Evolutionary conservation across 139 green algal genomes (phyloP).

Genomic region (Coelastrella sp.): DNA sequence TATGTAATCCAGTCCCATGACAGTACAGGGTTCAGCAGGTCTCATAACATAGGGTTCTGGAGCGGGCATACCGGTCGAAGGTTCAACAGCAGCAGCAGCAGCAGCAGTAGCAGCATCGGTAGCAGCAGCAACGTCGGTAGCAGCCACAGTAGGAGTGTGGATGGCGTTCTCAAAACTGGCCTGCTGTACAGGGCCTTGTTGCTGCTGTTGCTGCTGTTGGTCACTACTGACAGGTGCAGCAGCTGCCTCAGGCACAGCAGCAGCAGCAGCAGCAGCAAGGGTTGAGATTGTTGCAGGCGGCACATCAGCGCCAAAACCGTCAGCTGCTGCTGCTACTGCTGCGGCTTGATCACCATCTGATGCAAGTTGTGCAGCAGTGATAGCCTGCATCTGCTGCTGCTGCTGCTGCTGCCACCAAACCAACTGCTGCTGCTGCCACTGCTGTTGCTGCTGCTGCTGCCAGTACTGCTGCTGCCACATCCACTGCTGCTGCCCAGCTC

Average conservation of each 20-base stretch:
- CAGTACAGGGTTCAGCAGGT: slow-evolving; percentile 63
- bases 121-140: background rate
- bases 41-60: slow-evolving; percentile 53
- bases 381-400: background rate
- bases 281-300: background rate
- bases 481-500: slow-evolving; percentile 23
- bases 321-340: slow-evolving; percentile 16
- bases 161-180: too few relatives aligned
- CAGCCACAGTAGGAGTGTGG: too few relatives aligned
- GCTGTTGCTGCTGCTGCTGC: background rate
- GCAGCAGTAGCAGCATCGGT: slow-evolving; percentile 1
- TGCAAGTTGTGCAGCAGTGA: background rate
- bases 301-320: background rate
- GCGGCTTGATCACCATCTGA: background rate
- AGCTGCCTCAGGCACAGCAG: background rate
- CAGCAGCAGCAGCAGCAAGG: slow-evolving; percentile 11
- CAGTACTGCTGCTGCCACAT: slow-evolving; percentile 16
- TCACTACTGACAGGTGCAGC: background rate
- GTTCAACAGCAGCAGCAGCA: too few relatives aligned
- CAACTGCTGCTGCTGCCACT: background rate
- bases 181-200: too few relatives aligned
- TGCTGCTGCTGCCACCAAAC: background rate
- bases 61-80: too few relatives aligned
- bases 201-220: background rate
- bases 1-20: slow-evolving; percentile 63